Evolutionary conservation across 257 asterid species (phyloP).

Genomic region (Solanum chilense): DNA sequence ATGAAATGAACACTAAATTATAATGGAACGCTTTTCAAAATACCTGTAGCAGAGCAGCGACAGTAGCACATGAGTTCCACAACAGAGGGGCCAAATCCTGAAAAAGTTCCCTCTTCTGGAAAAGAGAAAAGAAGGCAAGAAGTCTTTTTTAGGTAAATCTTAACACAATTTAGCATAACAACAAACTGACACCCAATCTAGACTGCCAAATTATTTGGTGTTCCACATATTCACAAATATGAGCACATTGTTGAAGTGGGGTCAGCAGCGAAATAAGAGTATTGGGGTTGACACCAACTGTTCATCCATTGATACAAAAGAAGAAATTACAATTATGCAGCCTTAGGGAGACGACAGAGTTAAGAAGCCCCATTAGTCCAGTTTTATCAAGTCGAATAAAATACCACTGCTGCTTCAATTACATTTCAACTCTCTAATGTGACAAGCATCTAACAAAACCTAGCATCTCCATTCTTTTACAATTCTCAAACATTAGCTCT

Average conservation of each 20-base stretch:
- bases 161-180: not conserved
- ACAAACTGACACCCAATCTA: not conserved
- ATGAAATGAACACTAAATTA: not conserved
- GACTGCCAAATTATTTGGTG: not conserved
- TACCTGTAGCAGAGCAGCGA: conserved; percentile 34
- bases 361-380: not conserved
- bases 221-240: not conserved
- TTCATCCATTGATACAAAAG: not conserved
- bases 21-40: not conserved
- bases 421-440: no score
- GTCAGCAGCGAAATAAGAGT: not conserved
- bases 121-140: not conserved
- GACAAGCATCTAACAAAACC: no score
- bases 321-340: not conserved
- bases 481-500: no score
- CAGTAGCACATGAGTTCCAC: conserved; percentile 35
- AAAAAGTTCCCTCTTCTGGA: conserved; percentile 9
- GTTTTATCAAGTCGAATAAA: not conserved
- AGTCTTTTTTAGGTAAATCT: not conserved
- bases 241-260: not conserved
- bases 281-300: not conserved
- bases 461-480: no score
- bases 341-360: not conserved
- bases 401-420: not conserved
- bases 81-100: conserved; percentile 16